Conservation (phyloP, 192 early-diverging fungal genomes). For the Gonapodya prolifera region DNA sequence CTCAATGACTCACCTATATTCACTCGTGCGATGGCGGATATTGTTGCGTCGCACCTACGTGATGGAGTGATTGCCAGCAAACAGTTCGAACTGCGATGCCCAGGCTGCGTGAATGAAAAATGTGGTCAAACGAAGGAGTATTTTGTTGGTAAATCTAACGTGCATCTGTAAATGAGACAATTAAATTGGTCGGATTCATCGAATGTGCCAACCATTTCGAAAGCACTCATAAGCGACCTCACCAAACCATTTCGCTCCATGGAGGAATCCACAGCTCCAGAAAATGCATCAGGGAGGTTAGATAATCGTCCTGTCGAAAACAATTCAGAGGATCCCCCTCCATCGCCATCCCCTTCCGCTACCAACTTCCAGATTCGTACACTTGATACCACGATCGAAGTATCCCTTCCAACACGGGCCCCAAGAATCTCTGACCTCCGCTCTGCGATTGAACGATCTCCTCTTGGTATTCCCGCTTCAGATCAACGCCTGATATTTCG, state of each 20-base stretch:
- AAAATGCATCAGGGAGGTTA: no score
- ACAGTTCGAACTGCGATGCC: slow-evolving; percentile 58
- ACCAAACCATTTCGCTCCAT: background rate
- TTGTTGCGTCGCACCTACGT: slow-evolving; percentile 69
- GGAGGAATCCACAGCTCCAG: background rate
- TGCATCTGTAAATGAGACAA: no score
- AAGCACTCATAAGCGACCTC: background rate
- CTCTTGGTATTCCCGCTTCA: background rate
- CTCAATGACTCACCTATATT: slow-evolving; percentile 87
- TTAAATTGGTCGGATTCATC: no score
- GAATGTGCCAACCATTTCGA: background rate
- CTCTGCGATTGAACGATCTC: background rate
- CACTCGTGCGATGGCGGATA: slow-evolving; percentile 75
- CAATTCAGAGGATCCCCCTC: no score
- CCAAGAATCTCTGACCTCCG: background rate
- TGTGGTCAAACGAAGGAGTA: slow-evolving; percentile 51
- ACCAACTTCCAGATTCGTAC: no score
- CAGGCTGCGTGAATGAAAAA: slow-evolving; percentile 53
- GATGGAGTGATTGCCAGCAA: slow-evolving; percentile 19
- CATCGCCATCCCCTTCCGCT: no score
- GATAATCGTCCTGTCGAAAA: no score
- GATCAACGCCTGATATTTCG: background rate
- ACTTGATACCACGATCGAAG: no score
- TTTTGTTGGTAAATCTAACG: slow-evolving; percentile 29
- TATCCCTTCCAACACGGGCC: no score